These are phyloP conservation scores for Proliferodiscus dingleyae DNA, from an alignment of 2,329 filamentous ascomycete genomes.

Conservation along the genomic window DNA sequence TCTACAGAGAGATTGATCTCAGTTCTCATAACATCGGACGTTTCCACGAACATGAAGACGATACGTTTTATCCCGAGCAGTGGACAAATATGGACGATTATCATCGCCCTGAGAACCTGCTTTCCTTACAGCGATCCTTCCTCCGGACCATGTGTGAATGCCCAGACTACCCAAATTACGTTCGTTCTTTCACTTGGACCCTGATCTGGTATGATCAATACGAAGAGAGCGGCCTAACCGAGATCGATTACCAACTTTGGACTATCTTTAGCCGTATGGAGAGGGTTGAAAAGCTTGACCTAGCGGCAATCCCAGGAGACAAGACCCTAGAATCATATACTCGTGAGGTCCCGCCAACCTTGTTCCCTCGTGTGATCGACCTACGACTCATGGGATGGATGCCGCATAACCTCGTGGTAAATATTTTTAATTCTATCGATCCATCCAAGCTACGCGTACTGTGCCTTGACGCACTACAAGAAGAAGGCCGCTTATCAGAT, in stretches of 20 bases:
- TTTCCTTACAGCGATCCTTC: background rate
- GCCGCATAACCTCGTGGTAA: background rate
- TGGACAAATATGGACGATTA: background rate
- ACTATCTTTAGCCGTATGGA: background rate
- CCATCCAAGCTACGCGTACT: background rate
- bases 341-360: background rate
- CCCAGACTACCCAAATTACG: background rate
- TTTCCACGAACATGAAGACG: background rate
- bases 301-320: background rate
- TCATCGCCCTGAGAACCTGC: background rate
- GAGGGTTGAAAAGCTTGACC: background rate
- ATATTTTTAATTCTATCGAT: background rate
- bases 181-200: background rate
- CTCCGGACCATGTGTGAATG: background rate
- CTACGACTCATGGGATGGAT: slow-evolving; percentile 1
- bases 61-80: background rate
- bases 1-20: background rate
- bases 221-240: background rate
- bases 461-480: background rate
- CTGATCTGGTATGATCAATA: background rate
- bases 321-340: background rate
- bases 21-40: background rate
- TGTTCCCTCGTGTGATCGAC: background rate
- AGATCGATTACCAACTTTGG: slow-evolving; percentile 1
- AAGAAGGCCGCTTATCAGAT: background rate